Base-by-base conservation (phyloP, 108 stramenopile genomes). In the Pseudonitzschia multistriata region DNA sequence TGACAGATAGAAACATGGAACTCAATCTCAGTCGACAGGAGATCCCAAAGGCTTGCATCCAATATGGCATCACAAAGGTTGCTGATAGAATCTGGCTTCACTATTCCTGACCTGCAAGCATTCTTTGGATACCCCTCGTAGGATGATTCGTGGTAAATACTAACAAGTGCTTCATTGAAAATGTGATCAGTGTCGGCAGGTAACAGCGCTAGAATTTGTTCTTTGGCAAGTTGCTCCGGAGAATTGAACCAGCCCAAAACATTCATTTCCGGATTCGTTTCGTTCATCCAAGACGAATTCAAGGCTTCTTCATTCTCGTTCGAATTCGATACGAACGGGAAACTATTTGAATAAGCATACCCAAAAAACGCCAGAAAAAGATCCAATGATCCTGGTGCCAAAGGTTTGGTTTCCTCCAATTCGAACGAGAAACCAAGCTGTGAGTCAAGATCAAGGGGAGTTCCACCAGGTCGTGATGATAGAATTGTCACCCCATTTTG, bases 301-400 rank as follows among this genome's bases (percentile, higher is more conserved):
- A 55, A 25, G 13, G 54, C 54, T 5, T 11, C 4, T n/a, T 55
- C 24, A 33, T 31, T 21, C 3, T 27, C 1, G 34, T 22, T 21
- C 36, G 62, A 37, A 62, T 62, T 62, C 21, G 62, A 37, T 17
- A 62, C 5, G 62, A 62, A 62, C 25, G 33, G 34, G 34, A 62
- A 62, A 33, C 36, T 21, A 42, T 62, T 62, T 17, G 62, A 62
- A 27, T 40, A 42, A 14, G 39, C 30, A 42, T 62, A 62, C 4
- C 33, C 62, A 37, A 62, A 37, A 21, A 40, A 62, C 13, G 62
- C 39, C 5, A 62, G 39, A 27, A 62, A 11, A 37, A 62, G 62
- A 35, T 40, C 33, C 39, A 27, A 25, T 19, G 40, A 6, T 40
- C 21, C 17, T 21, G 62, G 22, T 62, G 17, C 10, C 30, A 14